Evolutionary conservation across 208 protist species (phyloP), one percentile per base, ranked within the genome.

Genomic region (Acanthamoeba royreba): DNA sequence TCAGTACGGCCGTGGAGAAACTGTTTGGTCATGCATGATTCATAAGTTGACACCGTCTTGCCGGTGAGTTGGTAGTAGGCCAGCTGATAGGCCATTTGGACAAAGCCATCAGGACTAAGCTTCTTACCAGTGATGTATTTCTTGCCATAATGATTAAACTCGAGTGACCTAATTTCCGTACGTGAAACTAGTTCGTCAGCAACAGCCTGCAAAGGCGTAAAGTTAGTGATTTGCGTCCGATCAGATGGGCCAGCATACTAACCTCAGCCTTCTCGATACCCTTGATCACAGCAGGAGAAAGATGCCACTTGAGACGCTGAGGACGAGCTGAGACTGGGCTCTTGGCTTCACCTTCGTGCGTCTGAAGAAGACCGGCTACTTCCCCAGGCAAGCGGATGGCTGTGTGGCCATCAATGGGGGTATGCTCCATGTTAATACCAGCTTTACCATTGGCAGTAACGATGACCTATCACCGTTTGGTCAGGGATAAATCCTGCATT

Each of bases 71-170:
- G 4, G 61, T 45, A 93, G 49, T 93, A 93, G 49, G 88, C 88
- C 69, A 93, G 69, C 49, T 93, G 88, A 42, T 55, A 93, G 31
- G 63, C 43, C 88, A 93, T 93, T 42, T 93, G 88, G 17, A 93
- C 58, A 19, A 93, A 93, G 9, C 63, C 63, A 42, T 93, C 88
- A 5, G 88, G 88, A 42, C 88, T 93, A 22, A 93, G 40, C 43
- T 61, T 47, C 31, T 93, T 47, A 42, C 69, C 43, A 4, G 69
- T 86, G 45, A 93, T 93, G 40, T 47, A 93, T 40, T 86, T 74
- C 31, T 93, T 93, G 88, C 88, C 88, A 83, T 38, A 90, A 38
- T 81, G 38, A 4, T 5, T 40, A 25, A 81, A 81, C 69, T 81
- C 69, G 4, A 81, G 69, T n/a, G 42, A 40, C 35, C 38, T 8